Percentiles rank a stretch among this genome's conserved stretches.
Conservation (phyloP, 768 basidiomycete genomes). For the Mycena capillaripes region DNA sequence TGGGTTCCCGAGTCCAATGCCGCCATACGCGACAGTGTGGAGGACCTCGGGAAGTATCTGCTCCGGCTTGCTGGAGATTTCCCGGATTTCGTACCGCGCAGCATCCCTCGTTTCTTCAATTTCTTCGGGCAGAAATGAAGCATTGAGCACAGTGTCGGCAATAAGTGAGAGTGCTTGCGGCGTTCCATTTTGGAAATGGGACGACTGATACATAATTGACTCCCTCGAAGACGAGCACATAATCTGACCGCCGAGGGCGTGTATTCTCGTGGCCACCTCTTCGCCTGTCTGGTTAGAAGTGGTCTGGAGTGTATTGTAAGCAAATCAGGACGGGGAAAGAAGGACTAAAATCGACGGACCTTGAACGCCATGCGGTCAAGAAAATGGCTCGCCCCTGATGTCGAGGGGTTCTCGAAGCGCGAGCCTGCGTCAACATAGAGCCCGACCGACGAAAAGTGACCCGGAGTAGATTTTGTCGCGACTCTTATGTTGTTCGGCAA, state of each 20-base stretch:
- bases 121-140: conserved; percentile 83
- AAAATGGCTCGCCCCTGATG: conserved; percentile 90
- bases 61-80: conserved; percentile 91
- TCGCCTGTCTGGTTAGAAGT: conserved; percentile 79
- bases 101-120: conserved; percentile 88
- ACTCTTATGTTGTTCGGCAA: conserved; percentile 93
- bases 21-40: conserved; percentile 87
- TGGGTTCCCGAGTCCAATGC: conserved; percentile 88
- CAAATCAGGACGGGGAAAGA: conserved; percentile 9
- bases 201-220: conserved; percentile 98
- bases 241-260: conserved; percentile 92
- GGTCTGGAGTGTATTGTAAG: conserved; percentile 62
- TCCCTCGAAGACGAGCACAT: conserved; percentile 92
- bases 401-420: conserved; percentile 83
- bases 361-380: conserved; percentile 98
- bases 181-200: conserved; percentile 89
- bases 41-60: conserved; percentile 93
- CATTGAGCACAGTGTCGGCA: conserved; percentile 89
- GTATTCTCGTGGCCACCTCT: conserved; percentile 86
- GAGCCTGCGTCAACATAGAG: conserved; percentile 96
- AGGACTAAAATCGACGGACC: conserved; percentile 56
- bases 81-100: conserved; percentile 91
- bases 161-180: conserved; percentile 89
- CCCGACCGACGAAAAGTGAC: conserved; percentile 95
- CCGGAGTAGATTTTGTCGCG: conserved; percentile 90